These are phyloP conservation scores for Phlyctochytrium planicorne DNA, from an alignment of 192 early-diverging fungal species.

Conservation along the genomic window DNA sequence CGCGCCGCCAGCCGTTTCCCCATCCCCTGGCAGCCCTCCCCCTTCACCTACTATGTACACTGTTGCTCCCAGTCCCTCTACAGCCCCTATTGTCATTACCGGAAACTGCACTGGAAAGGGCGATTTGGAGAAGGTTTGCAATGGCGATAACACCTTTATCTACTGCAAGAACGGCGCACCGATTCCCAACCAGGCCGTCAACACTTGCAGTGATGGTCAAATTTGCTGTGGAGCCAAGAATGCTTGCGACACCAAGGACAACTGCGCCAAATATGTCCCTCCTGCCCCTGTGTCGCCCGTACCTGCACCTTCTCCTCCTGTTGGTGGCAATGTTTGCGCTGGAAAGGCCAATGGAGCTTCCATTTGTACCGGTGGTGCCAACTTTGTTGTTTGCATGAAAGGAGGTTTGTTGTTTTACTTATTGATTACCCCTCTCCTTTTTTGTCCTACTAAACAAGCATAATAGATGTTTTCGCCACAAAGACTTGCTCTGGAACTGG, in stretches of 20 bases:
- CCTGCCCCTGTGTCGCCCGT: neutral
- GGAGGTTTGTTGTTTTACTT: neutral
- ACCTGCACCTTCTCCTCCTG: neutral
- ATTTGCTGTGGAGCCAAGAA: neutral
- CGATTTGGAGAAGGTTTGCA: neutral
- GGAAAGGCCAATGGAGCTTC: neutral
- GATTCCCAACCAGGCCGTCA: slow-evolving; percentile 8
- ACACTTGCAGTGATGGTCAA: neutral
- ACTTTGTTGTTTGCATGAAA: neutral
- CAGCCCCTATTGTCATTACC: neutral
- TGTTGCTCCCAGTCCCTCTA: neutral
- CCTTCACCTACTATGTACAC: neutral
- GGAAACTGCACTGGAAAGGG: slow-evolving; percentile 7
- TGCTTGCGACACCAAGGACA: neutral
- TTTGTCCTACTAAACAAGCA: too few species aligned
- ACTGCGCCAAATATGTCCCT: neutral
- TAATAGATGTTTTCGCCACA: neutral
- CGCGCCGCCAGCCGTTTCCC: neutral
- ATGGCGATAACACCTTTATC: neutral
- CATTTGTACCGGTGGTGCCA: neutral
- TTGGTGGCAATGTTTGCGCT: neutral
- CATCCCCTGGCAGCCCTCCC: neutral
- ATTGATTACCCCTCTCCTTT: neutral
- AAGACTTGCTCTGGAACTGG: neutral
- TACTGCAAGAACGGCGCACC: neutral